Percentiles rank a stretch among this genome's conserved stretches.
Evolutionary conservation across 257 asterid genomes (phyloP).

Genomic region (Jaltomata sinuosa): DNA sequence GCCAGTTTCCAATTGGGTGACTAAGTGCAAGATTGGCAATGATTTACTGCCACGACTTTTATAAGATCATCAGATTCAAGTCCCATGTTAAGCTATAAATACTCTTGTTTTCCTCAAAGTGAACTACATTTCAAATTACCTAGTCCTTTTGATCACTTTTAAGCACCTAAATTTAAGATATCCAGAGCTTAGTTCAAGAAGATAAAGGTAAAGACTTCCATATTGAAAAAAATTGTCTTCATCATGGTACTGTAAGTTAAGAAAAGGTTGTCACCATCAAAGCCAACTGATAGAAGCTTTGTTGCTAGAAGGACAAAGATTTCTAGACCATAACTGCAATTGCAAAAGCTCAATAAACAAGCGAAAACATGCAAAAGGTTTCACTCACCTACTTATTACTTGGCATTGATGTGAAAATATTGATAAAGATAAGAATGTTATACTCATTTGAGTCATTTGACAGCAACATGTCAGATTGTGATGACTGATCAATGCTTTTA

Average conservation of each 20-base stretch:
- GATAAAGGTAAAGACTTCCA: not conserved
- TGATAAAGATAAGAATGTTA: not conserved
- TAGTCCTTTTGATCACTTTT: not conserved
- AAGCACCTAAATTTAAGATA: not conserved
- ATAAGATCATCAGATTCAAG: not conserved
- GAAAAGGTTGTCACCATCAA: not conserved
- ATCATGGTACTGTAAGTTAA: not conserved
- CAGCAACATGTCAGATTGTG: not conserved
- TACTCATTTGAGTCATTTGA: not conserved
- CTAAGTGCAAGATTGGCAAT: not conserved
- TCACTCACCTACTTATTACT: not conserved
- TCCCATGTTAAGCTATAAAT: not conserved
- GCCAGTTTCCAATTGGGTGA: not conserved
- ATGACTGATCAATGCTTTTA: not conserved
- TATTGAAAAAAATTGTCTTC: not conserved
- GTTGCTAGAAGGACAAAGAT: not conserved
- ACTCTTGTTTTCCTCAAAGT: not conserved
- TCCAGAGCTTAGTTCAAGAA: not conserved
- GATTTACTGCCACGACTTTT: not conserved
- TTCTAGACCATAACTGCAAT: not conserved
- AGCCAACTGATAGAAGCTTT: not conserved
- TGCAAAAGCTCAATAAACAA: not conserved
- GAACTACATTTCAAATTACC: not conserved
- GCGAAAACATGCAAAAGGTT: not conserved
- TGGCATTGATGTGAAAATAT: not conserved